Evolutionary conservation across 1,284 basidiomycete species (phyloP).

Genomic region (Ceratobasidium sp.): DNA sequence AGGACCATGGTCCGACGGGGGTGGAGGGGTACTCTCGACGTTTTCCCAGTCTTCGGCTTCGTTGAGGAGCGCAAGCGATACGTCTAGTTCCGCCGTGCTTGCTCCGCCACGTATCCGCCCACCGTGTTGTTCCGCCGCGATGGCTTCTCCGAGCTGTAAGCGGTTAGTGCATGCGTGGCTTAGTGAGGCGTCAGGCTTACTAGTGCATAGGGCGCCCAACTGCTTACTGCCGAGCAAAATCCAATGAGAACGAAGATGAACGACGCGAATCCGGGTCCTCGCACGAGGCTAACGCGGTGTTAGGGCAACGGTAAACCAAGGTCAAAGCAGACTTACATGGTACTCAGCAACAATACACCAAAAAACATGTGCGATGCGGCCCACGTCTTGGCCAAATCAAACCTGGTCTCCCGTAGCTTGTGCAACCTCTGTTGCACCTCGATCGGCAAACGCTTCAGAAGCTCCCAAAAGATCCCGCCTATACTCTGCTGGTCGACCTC

Average conservation of each 20-base stretch:
- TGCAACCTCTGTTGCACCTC: slow-evolving; percentile 45
- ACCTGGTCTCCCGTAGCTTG: slow-evolving; percentile 44
- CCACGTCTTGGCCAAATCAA: slow-evolving; percentile 75
- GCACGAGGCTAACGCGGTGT: slow-evolving; percentile 59
- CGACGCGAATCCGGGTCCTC: slow-evolving; percentile 67
- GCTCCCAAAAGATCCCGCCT: slow-evolving; percentile 20
- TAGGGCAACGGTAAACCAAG: background rate
- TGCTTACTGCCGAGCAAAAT: slow-evolving; percentile 78
- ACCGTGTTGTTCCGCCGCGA: slow-evolving; percentile 34
- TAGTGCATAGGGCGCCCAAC: slow-evolving; percentile 81
- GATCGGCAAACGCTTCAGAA: slow-evolving; percentile 39
- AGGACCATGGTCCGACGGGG: slow-evolving; percentile 1
- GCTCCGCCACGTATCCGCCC: slow-evolving; percentile 20
- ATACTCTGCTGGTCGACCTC: slow-evolving; percentile 24
- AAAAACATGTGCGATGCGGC: slow-evolving; percentile 74
- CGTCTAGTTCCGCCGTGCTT: slow-evolving; percentile 30
- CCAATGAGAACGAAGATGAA: slow-evolving; percentile 71
- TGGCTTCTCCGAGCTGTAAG: slow-evolving; percentile 22
- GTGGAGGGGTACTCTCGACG: background rate
- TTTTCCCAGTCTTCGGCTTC: slow-evolving; percentile 35
- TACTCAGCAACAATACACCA: slow-evolving; percentile 71
- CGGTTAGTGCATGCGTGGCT: background rate
- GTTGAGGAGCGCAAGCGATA: slow-evolving; percentile 28
- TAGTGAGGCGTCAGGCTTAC: slow-evolving; percentile 51
- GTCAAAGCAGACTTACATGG: slow-evolving; percentile 62